A percentile compares a stretch with the other conserved stretches of the same genome.
phyloP scores from a whole-genome alignment of 1,139 yeast species.

The Lodderomyces jiufengensis region DNA sequence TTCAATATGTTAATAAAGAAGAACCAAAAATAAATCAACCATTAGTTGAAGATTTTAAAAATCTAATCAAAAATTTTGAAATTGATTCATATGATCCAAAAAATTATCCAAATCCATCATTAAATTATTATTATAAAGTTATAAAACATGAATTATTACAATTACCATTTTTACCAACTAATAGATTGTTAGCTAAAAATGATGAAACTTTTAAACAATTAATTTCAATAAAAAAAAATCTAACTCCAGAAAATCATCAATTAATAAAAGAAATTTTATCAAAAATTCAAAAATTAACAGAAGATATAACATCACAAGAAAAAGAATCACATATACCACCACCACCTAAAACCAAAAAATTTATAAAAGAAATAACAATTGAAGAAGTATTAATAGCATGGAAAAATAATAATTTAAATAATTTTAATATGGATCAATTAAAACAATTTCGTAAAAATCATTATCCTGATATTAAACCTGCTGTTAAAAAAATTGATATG shows the following conservation, averaged over 20 bases:
- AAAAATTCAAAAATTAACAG: conserved; percentile 14
- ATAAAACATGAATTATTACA: conserved; percentile 68
- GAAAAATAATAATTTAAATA: conserved; percentile 31
- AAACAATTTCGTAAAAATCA: conserved; percentile 28
- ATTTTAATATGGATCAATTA: conserved; percentile 41
- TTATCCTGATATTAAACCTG: conserved; percentile 33
- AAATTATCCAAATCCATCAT: conserved; percentile 61
- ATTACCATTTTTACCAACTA: conserved; percentile 42
- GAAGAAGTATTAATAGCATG: conserved; percentile 36
- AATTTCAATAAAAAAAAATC: conserved; percentile 9
- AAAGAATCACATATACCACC: conserved; percentile 4
- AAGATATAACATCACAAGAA: conserved; percentile 9
- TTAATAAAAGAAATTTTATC: conserved; percentile 17
- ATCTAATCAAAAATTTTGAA: conserved; percentile 16
- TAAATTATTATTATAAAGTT: conserved; percentile 63
- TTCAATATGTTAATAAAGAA: conserved; percentile 10
- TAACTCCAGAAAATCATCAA: conserved; percentile 12
- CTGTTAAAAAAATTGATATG: conserved; percentile 39
- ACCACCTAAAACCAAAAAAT: conserved; percentile 16
- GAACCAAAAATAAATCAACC: conserved; percentile 11
- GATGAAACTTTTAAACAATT: conserved; percentile 17
- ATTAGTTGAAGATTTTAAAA: conserved; percentile 17
- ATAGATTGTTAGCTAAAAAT: conserved; percentile 16
- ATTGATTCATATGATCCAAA: conserved; percentile 47
- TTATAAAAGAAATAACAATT: conserved; percentile 25